Evolutionary conservation across 345 rosid species (phyloP).

Genomic region (Schrenkiella parvula): DNA sequence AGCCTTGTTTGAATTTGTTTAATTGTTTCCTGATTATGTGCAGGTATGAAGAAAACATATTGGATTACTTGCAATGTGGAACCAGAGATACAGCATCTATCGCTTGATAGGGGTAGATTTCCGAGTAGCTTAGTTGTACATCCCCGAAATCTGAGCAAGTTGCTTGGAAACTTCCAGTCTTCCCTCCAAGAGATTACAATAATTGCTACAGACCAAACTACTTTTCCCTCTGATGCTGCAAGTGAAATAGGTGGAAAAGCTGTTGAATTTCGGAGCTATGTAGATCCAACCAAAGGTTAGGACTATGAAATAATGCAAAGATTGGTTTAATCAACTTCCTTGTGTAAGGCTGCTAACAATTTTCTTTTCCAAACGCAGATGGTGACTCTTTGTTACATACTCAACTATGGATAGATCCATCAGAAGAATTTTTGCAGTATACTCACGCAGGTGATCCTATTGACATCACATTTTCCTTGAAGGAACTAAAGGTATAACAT

Average conservation of each 20-base stretch:
- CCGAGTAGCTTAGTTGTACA: constrained; percentile 70
- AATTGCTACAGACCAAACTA: constrained; percentile 69
- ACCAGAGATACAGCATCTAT: constrained; percentile 76
- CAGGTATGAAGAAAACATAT: constrained; percentile 79
- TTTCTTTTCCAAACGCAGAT: constrained; percentile 43
- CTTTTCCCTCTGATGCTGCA: constrained; percentile 65
- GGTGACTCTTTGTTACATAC: constrained; percentile 74
- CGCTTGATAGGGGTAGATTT: constrained; percentile 76
- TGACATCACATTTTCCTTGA: constrained; percentile 85
- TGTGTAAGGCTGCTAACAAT: constrained; percentile 17
- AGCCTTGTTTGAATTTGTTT: neutral
- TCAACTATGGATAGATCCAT: constrained; percentile 96
- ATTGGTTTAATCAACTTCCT: neutral
- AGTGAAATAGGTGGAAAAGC: constrained; percentile 87
- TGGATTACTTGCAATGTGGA: constrained; percentile 92
- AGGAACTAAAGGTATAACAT: constrained; percentile 67
- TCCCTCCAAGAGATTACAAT: constrained; percentile 94
- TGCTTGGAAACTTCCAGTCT: constrained; percentile 91
- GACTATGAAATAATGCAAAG: neutral
- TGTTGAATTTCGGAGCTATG: constrained; percentile 87
- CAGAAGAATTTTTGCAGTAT: constrained; percentile 85
- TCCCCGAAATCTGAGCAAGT: constrained; percentile 79
- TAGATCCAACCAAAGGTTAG: constrained; percentile 83
- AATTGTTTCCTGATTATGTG: neutral
- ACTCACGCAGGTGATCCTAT: constrained; percentile 76